Conservation (phyloP, 2,329 filamentous ascomycete genomes). For the Colletotrichum ledebouriae region DNA sequence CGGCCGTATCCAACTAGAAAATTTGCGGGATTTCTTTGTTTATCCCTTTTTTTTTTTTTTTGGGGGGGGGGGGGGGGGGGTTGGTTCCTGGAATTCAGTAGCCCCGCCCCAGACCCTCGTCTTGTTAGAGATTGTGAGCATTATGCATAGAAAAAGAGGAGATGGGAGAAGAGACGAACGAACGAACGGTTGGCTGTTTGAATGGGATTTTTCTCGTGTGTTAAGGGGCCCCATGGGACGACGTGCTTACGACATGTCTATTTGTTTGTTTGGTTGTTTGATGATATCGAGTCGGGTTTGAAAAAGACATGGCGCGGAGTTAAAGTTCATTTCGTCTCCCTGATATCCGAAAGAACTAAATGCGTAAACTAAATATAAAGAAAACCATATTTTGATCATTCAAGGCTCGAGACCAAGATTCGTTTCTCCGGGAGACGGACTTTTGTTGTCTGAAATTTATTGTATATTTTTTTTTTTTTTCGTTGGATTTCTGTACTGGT, state of each 20-base stretch:
- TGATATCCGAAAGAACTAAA: not conserved
- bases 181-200: conserved; percentile 10
- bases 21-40: not conserved
- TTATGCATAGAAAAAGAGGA: conserved; percentile 1
- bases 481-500: not conserved
- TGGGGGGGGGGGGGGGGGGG: too few relatives aligned
- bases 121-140: conserved; percentile 27
- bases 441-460: not conserved
- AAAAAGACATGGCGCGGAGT: conserved; percentile 42
- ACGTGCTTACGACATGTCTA: conserved; percentile 23
- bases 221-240: conserved; percentile 10
- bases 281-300: conserved; percentile 17
- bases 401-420: not conserved
- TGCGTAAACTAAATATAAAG: not conserved
- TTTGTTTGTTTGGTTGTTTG: conserved; percentile 15
- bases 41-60: not conserved
- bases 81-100: not conserved
- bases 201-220: not conserved
- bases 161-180: not conserved
- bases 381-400: not conserved
- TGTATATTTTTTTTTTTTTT: not conserved
- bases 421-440: not conserved
- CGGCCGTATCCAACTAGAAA: conserved; percentile 39
- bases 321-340: conserved; percentile 15
- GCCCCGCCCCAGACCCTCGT: not conserved